Evolutionary conservation across 495 filamentous ascomycete genomes (phyloP).

Genomic region (Aspergillus carlsbadensis): DNA sequence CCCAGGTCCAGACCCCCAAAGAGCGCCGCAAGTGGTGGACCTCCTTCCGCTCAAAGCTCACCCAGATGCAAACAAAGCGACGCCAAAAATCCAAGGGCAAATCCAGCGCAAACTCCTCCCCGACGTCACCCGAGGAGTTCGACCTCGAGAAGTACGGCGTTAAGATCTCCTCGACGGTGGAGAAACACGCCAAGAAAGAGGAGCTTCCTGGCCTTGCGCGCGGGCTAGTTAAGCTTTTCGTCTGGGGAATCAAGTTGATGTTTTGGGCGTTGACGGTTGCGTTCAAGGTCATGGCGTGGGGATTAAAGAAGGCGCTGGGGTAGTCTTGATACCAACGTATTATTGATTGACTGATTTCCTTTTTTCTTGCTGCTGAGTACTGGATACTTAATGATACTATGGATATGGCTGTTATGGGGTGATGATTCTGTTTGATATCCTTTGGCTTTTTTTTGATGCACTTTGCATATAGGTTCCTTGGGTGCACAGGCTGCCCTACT

Average conservation of each 20-base stretch:
- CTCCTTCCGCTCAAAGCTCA: slow-evolving; percentile 15
- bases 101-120: background rate
- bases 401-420: no score
- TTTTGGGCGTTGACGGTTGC: slow-evolving; percentile 34
- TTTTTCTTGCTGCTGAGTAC: background rate
- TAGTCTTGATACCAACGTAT: slow-evolving; percentile 35
- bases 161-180: background rate
- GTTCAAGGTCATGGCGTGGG: slow-evolving; percentile 42
- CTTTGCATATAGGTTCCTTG: no score
- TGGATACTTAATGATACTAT: background rate
- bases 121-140: slow-evolving; percentile 32
- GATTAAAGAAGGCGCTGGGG: slow-evolving; percentile 35
- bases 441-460: no score
- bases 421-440: no score
- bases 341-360: background rate
- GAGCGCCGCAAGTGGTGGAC: background rate
- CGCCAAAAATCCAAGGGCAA: slow-evolving; percentile 24
- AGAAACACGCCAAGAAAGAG: slow-evolving; percentile 30
- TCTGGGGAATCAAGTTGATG: slow-evolving; percentile 39
- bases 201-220: slow-evolving; percentile 39
- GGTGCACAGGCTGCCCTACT: no score
- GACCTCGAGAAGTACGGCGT: slow-evolving; percentile 46
- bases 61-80: background rate
- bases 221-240: slow-evolving; percentile 33
- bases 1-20: background rate